A percentile compares a stretch with the other conserved stretches of the same genome.
These are phyloP conservation scores for Ochetophila trinervis DNA, from an alignment of 306 rosid genomes.

Conservation along the genomic window DNA sequence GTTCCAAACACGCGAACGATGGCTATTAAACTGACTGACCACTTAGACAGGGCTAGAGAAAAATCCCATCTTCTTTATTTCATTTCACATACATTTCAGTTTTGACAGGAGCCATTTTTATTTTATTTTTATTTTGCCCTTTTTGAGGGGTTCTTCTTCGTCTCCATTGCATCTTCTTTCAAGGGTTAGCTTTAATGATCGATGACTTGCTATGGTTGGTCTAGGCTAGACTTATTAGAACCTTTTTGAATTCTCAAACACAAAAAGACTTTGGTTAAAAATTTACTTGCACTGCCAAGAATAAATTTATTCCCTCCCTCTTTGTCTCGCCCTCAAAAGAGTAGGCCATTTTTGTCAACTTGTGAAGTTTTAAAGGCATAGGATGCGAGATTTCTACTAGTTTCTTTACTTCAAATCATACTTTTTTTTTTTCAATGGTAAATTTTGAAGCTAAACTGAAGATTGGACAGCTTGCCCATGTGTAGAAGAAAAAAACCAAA, in stretches of 20 bases:
- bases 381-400: no score
- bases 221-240: background rate
- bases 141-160: constrained; percentile 15
- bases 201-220: background rate
- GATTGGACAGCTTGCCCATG: constrained; percentile 37
- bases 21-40: constrained; percentile 28
- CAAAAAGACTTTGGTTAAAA: background rate
- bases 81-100: constrained; percentile 19
- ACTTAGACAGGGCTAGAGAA: constrained; percentile 16
- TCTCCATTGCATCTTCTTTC: background rate
- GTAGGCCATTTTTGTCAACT: background rate
- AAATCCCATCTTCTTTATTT: constrained; percentile 31
- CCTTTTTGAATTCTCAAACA: background rate
- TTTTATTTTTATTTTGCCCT: background rate
- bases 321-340: background rate
- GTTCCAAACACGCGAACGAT: constrained; percentile 34
- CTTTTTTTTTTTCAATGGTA: background rate
- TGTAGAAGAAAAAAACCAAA: constrained; percentile 37
- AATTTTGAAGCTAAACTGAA: constrained; percentile 8
- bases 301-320: background rate
- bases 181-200: background rate
- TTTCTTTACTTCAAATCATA: background rate
- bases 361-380: background rate
- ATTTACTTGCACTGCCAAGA: background rate
- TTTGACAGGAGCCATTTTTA: constrained; percentile 34